Conservation (phyloP, 2,329 filamentous ascomycete species). For the Ophiostoma ips region DNA sequence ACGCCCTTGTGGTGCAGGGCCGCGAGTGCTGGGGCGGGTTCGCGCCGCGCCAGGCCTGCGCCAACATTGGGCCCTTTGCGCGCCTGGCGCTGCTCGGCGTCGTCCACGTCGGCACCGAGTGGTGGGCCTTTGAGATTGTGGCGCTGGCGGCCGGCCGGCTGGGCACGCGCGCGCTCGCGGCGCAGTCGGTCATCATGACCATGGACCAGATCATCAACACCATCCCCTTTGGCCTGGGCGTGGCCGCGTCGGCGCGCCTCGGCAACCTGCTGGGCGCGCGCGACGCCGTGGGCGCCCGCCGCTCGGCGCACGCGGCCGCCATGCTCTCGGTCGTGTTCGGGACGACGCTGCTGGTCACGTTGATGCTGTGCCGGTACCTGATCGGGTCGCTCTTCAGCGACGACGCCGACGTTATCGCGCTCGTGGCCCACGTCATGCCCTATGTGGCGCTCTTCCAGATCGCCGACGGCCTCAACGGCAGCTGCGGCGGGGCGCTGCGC, state of each 20-base stretch:
- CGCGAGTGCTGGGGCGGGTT: constrained; percentile 69
- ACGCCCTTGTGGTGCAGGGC: constrained; percentile 54
- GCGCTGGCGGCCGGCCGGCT: constrained; percentile 68
- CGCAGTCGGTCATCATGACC: constrained; percentile 83
- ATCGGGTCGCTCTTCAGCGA: constrained; percentile 75
- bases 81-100: constrained; percentile 63
- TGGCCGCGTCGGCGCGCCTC: constrained; percentile 63
- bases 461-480: constrained; percentile 74
- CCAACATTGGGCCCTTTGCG: constrained; percentile 55
- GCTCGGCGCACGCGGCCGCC: constrained; percentile 63
- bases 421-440: constrained; percentile 68
- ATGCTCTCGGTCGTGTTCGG: constrained; percentile 59
- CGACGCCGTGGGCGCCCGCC: constrained; percentile 49
- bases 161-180: constrained; percentile 65
- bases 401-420: constrained; percentile 53
- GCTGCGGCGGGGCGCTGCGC: constrained; percentile 64
- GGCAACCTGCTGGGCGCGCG: constrained; percentile 67
- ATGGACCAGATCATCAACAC: constrained; percentile 75
- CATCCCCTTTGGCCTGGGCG: constrained; percentile 74
- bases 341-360: constrained; percentile 46
- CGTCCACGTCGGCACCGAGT: constrained; percentile 77
- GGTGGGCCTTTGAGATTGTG: constrained; percentile 91
- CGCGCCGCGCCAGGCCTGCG: constrained; percentile 44
- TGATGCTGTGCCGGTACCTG: constrained; percentile 57
- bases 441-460: constrained; percentile 85